These are phyloP conservation scores for Tilletia horrida DNA, from an alignment of 1,284 basidiomycete genomes.

Conservation along the genomic window DNA sequence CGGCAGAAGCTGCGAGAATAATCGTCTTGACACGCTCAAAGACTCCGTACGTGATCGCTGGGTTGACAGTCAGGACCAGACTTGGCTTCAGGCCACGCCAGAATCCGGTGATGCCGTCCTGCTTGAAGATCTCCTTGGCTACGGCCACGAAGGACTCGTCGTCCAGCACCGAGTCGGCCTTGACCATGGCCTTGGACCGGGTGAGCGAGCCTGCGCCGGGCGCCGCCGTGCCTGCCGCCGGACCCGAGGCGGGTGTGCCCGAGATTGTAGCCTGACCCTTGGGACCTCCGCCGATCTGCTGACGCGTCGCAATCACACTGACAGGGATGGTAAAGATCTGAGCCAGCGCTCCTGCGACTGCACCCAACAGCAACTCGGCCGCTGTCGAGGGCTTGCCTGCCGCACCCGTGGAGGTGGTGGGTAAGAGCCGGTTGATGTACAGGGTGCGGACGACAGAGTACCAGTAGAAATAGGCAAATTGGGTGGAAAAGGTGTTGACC, in stretches of 20 bases:
- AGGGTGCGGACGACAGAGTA: conserved; percentile 83
- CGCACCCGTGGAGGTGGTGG: conserved; percentile 20
- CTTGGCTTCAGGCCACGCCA: conserved; percentile 93
- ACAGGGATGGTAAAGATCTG: conserved; percentile 99
- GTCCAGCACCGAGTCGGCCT: conserved; percentile 7
- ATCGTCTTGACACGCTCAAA: conserved; percentile 78
- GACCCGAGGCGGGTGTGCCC: background rate
- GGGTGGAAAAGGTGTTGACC: conserved; percentile 88
- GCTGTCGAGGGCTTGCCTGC: conserved; percentile 35
- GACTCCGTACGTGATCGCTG: conserved; percentile 95
- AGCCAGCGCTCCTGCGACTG: conserved; percentile 85
- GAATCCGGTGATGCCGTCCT: conserved; percentile 84
- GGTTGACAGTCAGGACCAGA: conserved; percentile 85
- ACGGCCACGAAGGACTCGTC: conserved; percentile 66
- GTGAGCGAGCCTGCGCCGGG: conserved; percentile 19
- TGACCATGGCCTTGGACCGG: conserved; percentile 1
- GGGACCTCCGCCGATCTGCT: conserved; percentile 63
- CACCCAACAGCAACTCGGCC: conserved; percentile 71
- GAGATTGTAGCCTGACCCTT: conserved; percentile 4
- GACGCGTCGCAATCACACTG: conserved; percentile 91
- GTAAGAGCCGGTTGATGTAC: conserved; percentile 58
- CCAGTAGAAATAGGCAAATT: conserved; percentile 99
- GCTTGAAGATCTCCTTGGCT: conserved; percentile 80
- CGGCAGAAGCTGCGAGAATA: conserved; percentile 59
- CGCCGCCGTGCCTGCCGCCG: background rate